phyloP scores from a whole-genome alignment of 129 eudicot species.

The Smallanthus sonchifolius region DNA sequence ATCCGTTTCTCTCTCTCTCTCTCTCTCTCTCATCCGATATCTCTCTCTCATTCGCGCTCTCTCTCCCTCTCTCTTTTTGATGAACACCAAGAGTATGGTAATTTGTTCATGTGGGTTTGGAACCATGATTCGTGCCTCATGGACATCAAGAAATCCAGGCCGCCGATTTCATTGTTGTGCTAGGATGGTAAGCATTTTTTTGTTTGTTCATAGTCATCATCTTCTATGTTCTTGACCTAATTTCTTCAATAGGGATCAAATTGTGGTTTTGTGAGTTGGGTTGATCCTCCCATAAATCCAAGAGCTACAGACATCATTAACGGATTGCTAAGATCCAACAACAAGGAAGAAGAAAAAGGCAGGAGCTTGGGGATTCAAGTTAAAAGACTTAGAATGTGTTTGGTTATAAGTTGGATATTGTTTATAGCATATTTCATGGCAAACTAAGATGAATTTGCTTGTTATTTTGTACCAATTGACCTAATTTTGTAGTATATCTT shows the following conservation, averaged over 20 bases:
- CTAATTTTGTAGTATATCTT: too few relatives aligned
- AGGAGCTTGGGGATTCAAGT: not conserved
- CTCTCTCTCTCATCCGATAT: too few relatives aligned
- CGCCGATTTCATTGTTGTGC: not conserved
- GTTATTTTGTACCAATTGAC: not conserved
- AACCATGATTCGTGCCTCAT: not conserved
- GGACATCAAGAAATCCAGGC: not conserved
- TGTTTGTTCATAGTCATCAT: too few relatives aligned
- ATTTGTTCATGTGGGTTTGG: not conserved
- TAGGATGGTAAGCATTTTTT: too few relatives aligned
- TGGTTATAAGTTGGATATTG: not conserved
- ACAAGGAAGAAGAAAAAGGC: not conserved
- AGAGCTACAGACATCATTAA: not conserved
- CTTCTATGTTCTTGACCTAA: too few relatives aligned
- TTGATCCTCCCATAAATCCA: not conserved
- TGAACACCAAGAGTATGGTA: not conserved
- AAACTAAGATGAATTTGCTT: not conserved
- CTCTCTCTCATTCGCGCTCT: too few relatives aligned
- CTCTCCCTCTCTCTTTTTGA: too few relatives aligned
- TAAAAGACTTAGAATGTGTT: too few relatives aligned
- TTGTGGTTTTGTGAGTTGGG: not conserved
- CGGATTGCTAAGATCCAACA: too few relatives aligned
- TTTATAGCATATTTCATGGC: not conserved
- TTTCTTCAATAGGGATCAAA: not conserved
- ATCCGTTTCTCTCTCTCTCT: too few relatives aligned